Conservation (phyloP, 108 stramenopile genomes). For the Fistulifera pelliculosa region DNA sequence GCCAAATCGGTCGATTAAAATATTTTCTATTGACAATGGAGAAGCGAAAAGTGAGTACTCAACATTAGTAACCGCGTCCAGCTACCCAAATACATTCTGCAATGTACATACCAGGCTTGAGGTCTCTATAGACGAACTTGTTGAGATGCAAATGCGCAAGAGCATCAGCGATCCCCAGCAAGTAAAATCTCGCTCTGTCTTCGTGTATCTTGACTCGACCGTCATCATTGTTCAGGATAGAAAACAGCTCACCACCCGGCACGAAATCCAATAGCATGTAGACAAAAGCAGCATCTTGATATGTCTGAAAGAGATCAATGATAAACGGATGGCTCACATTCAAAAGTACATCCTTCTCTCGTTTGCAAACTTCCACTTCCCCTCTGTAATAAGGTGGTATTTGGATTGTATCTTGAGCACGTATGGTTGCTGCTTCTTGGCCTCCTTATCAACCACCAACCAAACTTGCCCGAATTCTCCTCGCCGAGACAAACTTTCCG, state of each 20-base stretch:
- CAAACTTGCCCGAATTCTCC: constrained; percentile 92
- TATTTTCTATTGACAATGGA: constrained; percentile 64
- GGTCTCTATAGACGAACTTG: constrained; percentile 87
- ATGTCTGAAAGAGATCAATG: constrained; percentile 79
- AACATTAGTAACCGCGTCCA: constrained; percentile 69
- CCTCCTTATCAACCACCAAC: constrained; percentile 29
- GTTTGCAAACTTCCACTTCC: constrained; percentile 68
- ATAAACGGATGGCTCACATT: constrained; percentile 86
- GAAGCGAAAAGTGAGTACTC: constrained; percentile 80
- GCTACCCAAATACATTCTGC: constrained; percentile 58
- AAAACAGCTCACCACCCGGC: constrained; percentile 83
- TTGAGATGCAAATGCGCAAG: constrained; percentile 88
- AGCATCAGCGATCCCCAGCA: constrained; percentile 65
- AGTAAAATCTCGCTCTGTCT: constrained; percentile 56
- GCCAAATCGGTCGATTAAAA: constrained; percentile 60
- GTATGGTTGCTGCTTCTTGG: constrained; percentile 27
- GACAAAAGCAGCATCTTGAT: constrained; percentile 69
- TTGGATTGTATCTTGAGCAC: constrained; percentile 85
- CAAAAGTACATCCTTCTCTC: constrained; percentile 82
- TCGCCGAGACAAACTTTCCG: constrained; percentile 63
- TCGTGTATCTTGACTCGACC: constrained; percentile 27
- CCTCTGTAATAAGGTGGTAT: constrained; percentile 72
- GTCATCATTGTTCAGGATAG: constrained; percentile 42
- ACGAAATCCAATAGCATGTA: constrained; percentile 63
- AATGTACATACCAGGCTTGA: constrained; percentile 83